These are phyloP conservation scores for Colletotrichum brevisporum DNA, from an alignment of 2,329 filamentous ascomycete genomes.

Conservation along the genomic window DNA sequence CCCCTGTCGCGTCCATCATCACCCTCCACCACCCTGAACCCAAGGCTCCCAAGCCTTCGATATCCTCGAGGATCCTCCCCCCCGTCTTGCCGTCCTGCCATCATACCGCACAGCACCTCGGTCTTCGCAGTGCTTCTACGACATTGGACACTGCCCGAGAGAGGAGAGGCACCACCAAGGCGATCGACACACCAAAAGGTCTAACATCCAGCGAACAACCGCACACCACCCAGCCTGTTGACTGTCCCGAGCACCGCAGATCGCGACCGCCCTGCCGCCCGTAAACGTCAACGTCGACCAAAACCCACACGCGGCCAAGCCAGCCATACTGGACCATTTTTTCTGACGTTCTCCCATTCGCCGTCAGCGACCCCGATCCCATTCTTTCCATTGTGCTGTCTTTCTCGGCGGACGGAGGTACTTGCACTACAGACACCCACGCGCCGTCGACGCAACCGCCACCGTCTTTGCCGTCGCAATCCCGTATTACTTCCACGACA, in stretches of 20 bases:
- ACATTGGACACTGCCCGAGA: slow-evolving; percentile 13
- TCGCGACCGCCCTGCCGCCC: slow-evolving; percentile 26
- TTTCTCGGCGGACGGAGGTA: background rate
- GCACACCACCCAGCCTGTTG: background rate
- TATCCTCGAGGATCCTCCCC: slow-evolving; percentile 17
- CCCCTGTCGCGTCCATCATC: slow-evolving; percentile 28
- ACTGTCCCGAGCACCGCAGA: slow-evolving; percentile 31
- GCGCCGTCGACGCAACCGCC: slow-evolving; percentile 34
- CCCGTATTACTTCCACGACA: slow-evolving; percentile 40
- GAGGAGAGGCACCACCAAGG: slow-evolving; percentile 3
- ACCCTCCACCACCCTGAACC: slow-evolving; percentile 21
- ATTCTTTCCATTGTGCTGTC: slow-evolving; percentile 11
- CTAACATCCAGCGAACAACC: background rate
- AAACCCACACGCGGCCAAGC: slow-evolving; percentile 37
- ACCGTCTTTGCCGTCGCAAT: slow-evolving; percentile 27
- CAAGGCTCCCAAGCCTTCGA: slow-evolving; percentile 28
- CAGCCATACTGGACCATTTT: slow-evolving; percentile 23
- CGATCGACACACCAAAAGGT: slow-evolving; percentile 26
- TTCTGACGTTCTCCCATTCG: slow-evolving; percentile 8
- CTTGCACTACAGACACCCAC: slow-evolving; percentile 9
- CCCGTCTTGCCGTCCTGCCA: slow-evolving; percentile 20
- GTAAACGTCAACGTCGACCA: slow-evolving; percentile 33
- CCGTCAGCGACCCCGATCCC: slow-evolving; percentile 3
- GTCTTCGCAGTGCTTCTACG: background rate
- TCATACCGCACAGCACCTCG: slow-evolving; percentile 10